These are phyloP conservation scores for Periconia sp. DNA, from an alignment of 2,329 filamentous ascomycete genomes.

Conservation along the genomic window DNA sequence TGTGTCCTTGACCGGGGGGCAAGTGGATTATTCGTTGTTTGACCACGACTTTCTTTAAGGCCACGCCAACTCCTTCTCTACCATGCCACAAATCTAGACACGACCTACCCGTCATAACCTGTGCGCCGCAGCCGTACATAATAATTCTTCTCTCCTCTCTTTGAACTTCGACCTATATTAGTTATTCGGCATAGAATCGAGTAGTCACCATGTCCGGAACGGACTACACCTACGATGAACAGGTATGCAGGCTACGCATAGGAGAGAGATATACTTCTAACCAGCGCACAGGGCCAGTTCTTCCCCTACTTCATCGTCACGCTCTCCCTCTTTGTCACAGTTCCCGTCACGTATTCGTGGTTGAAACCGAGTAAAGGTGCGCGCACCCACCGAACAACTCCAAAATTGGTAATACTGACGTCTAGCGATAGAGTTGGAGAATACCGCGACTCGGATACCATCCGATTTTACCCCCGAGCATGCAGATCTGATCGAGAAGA, in stretches of 20 bases:
- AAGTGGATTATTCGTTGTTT: slow-evolving; percentile 18
- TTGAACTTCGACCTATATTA: slow-evolving; percentile 22
- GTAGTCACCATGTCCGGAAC: slow-evolving; percentile 55
- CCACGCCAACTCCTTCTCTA: slow-evolving; percentile 29
- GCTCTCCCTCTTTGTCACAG: slow-evolving; percentile 81
- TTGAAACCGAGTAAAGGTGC: slow-evolving; percentile 75
- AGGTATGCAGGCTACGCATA: slow-evolving; percentile 59
- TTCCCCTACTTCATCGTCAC: slow-evolving; percentile 99
- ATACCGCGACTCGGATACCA: slow-evolving; percentile 80
- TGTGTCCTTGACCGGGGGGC: slow-evolving; percentile 32
- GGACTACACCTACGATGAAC: slow-evolving; percentile 98
- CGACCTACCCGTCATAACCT: no score
- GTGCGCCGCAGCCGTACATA: slow-evolving; percentile 23
- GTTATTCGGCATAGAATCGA: slow-evolving; percentile 24
- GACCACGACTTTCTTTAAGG: slow-evolving; percentile 36
- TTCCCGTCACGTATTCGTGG: slow-evolving; percentile 88
- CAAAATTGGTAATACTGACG: no score
- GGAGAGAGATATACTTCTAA: slow-evolving; percentile 10
- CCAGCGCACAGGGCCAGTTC: slow-evolving; percentile 76
- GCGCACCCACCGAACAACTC: slow-evolving; percentile 24
- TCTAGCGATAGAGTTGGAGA: slow-evolving; percentile 74
- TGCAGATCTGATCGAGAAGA: slow-evolving; percentile 80
- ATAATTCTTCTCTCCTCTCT: slow-evolving; percentile 21
- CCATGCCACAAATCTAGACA: no score
- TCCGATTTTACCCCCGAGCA: slow-evolving; percentile 82